Evolutionary conservation across 2,329 filamentous ascomycete genomes (phyloP).

Genomic region (Proliferodiscus dingleyae): DNA sequence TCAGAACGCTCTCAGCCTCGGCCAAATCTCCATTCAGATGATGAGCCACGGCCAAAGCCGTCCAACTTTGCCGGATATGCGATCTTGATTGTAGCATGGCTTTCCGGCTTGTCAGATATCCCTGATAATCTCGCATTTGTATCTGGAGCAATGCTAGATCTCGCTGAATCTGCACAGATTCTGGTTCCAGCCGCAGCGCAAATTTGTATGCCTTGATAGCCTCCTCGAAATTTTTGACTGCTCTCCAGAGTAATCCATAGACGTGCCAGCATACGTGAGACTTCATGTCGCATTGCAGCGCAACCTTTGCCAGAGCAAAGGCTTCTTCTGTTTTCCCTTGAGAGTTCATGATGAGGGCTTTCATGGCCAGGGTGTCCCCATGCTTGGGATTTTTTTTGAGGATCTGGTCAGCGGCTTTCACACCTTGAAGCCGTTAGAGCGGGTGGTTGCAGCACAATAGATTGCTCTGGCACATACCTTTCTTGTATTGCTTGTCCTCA

Average conservation of each 20-base stretch:
- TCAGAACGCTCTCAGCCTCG: constrained; percentile 86
- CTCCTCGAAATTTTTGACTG: constrained; percentile 96
- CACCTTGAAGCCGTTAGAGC: constrained; percentile 45
- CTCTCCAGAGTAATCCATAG: constrained; percentile 88
- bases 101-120: constrained; percentile 84
- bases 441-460: constrained; percentile 8
- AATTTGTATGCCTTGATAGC: constrained; percentile 99
- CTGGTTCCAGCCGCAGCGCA: constrained; percentile 87
- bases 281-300: constrained; percentile 94
- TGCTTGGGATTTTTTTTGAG: constrained; percentile 91
- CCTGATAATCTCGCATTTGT: constrained; percentile 93
- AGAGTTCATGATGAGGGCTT: constrained; percentile 91
- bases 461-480: constrained; percentile 44
- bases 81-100: constrained; percentile 84
- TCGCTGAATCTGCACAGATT: constrained; percentile 87
- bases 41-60: constrained; percentile 88
- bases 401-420: constrained; percentile 95
- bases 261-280: constrained; percentile 99
- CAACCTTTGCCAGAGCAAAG: constrained; percentile 86
- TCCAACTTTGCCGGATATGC: constrained; percentile 88
- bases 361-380: constrained; percentile 99
- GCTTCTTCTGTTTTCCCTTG: constrained; percentile 92
- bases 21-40: constrained; percentile 81
- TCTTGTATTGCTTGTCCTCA: constrained; percentile 98
- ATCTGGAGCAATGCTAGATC: constrained; percentile 90